Conservation (phyloP, 2,329 filamentous ascomycete species). For the Malbranchea cinnamomea region DNA sequence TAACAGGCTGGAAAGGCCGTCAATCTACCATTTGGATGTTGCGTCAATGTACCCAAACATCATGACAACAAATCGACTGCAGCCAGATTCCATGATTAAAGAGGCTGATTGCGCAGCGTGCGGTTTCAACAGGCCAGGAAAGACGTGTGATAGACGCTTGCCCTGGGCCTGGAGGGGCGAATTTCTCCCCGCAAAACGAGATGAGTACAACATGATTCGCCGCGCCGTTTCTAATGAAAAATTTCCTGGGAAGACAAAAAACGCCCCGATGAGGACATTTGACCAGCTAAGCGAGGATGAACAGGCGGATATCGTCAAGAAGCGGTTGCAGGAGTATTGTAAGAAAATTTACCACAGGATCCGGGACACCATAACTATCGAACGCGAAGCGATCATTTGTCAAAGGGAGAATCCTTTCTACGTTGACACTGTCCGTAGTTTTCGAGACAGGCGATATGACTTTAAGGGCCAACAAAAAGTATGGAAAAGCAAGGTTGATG, state of each 20-base stretch:
- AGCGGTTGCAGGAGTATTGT: slow-evolving; percentile 79
- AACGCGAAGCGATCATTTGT: slow-evolving; percentile 93
- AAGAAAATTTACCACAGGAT: slow-evolving; percentile 99
- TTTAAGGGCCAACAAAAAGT: slow-evolving; percentile 97
- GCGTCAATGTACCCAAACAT: slow-evolving; percentile 99
- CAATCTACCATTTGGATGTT: slow-evolving; percentile 97
- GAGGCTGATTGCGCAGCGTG: slow-evolving; percentile 94
- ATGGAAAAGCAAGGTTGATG: slow-evolving; percentile 93
- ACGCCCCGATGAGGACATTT: slow-evolving; percentile 57
- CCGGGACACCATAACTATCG: slow-evolving; percentile 81
- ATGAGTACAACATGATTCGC: slow-evolving; percentile 99
- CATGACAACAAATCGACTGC: slow-evolving; percentile 96
- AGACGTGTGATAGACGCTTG: slow-evolving; percentile 86
- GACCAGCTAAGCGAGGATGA: slow-evolving; percentile 70
- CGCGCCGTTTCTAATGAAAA: slow-evolving; percentile 81
- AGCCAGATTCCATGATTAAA: slow-evolving; percentile 97
- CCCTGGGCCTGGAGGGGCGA: slow-evolving; percentile 98
- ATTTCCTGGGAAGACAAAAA: slow-evolving; percentile 68
- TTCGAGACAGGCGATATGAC: slow-evolving; percentile 92
- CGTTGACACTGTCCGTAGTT: slow-evolving; percentile 87
- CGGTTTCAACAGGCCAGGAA: slow-evolving; percentile 94
- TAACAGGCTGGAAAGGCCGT: slow-evolving; percentile 67
- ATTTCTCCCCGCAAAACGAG: slow-evolving; percentile 85
- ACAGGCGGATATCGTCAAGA: slow-evolving; percentile 64
- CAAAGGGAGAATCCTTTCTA: slow-evolving; percentile 98